Evolutionary conservation across 306 rosid species (phyloP).

Genomic region (Citrullus mucosospermus): DNA sequence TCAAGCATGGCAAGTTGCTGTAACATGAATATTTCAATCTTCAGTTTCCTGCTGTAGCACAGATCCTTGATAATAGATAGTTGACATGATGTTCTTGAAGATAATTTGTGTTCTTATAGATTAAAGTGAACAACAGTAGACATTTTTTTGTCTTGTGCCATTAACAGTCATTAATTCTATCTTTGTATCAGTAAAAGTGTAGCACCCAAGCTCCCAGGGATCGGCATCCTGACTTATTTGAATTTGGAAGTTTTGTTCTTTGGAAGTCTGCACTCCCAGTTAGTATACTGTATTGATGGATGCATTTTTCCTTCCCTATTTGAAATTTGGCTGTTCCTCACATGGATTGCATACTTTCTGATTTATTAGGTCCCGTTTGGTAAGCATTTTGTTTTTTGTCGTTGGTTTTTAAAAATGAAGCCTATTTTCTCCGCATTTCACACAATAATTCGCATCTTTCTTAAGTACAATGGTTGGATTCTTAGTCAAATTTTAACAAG

Average conservation of each 20-base stretch:
- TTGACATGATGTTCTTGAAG: not conserved
- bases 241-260: not conserved
- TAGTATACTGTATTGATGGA: not conserved
- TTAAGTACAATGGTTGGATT: too few species aligned
- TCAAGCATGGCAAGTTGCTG: slow-evolving; percentile 34
- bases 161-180: not conserved
- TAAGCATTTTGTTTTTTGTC: too few species aligned
- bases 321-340: not conserved
- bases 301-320: not conserved
- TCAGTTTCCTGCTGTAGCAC: not conserved
- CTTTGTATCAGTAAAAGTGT: not conserved
- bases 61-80: not conserved
- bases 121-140: not conserved
- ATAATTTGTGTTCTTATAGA: not conserved
- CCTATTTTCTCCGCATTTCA: too few species aligned
- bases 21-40: slow-evolving; percentile 1
- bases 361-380: too few species aligned
- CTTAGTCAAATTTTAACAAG: too few species aligned
- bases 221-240: not conserved
- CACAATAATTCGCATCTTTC: too few species aligned
- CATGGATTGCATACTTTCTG: too few species aligned
- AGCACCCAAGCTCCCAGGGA: not conserved
- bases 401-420: too few species aligned
- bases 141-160: not conserved
- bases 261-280: not conserved